Base-by-base conservation (phyloP, 192 early-diverging fungal genomes). In the Phycomyces blakesleeanus region DNA sequence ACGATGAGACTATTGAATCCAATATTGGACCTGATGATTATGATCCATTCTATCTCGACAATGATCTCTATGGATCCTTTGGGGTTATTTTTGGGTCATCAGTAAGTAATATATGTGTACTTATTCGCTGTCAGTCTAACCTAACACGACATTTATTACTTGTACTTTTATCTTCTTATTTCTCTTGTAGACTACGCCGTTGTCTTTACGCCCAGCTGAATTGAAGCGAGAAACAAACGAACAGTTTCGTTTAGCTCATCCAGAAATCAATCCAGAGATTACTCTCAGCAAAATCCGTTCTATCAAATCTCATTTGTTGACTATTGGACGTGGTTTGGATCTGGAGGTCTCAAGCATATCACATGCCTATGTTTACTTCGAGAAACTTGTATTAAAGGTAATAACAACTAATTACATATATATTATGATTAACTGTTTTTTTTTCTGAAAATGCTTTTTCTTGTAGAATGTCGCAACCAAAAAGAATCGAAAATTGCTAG, bases 311-410 rank as follows among this genome's bases (percentile, higher is more conserved):
- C 77, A 83, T 38, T 70, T 98, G 66, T 69, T 96, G 40, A 87
- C 78, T 21, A 78, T 85, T 20, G 82, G 74, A 6, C 76, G 82
- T 29, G 75, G 81, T 34, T 71, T 89, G 63, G 88, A 94, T 59
- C 74, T 95, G 26, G 95, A 98, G 73, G 76, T 94, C 15, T 93
- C 92, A 3, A 93, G 85, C 29, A 83, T 95, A 9, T 94, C 97
- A 0, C 80, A 82, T 21, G 87, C 91, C 11, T 94, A 86, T 81
- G 94, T 92, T 0, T 97, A 94, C 69, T 92, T 98, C 76, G 97
- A 98, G 68, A 98, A 97, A 71, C 85, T 98, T 7, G 81, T 94
- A 21, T 59, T 91, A 42, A 93, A 91, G 74, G 88, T 83, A 70
- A 38, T 15, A 6, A 1, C 12, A 47, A 11, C n/a, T n/a, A n/a